Base-by-base conservation (phyloP, 129 eudicot species). In the Chrysanthemum lavandulifolium region DNA sequence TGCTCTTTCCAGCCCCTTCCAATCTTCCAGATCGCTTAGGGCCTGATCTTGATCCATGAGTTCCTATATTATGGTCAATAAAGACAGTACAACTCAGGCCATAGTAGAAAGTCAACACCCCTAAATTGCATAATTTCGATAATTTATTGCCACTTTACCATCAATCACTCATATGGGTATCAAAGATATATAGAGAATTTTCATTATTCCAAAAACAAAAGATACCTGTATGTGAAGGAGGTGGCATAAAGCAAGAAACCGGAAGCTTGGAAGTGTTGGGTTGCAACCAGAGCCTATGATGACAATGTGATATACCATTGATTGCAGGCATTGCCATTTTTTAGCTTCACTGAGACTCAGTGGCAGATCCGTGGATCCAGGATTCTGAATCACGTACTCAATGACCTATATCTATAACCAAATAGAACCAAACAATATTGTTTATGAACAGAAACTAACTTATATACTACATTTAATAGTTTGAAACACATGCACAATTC, bases 1-100 rank as follows among this genome's bases (percentile, higher is more conserved):
- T 88, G 80, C 98, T 94, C 82, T 78, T 94, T 73, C 96, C 84
- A 62, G 93, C 81, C 45, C 98, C 98, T 76, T 94, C 98, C 66
- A 68, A 53, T 76, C 91, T 90, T 74, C 83, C 87, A 48, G 86
- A 62, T 71, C 87, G 78, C 74, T 71, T 86, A 19, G 78, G 79
- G 47, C 90, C 85, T 51, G 66, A 77, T 79, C 36, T 82, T 14
- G 96, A 60, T 54, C 80, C 88, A 19, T 72, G 75, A 47, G 83
- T 19, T 80, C 92, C 97, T 91, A 71, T 11, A 58, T 23, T 56
- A 61, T 13, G 61, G 51, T 65, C 40, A 62, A 49, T 1, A 58
- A 19, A 4, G 68, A 16, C 50, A 2, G 12, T 11, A 21, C 21
- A 60, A 25, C n/a, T 12, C 12, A 56, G 13, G 8, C 13, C 43